Base-by-base conservation (phyloP, 768 basidiomycete genomes). In the Rhodotorula diobovata region DNA sequence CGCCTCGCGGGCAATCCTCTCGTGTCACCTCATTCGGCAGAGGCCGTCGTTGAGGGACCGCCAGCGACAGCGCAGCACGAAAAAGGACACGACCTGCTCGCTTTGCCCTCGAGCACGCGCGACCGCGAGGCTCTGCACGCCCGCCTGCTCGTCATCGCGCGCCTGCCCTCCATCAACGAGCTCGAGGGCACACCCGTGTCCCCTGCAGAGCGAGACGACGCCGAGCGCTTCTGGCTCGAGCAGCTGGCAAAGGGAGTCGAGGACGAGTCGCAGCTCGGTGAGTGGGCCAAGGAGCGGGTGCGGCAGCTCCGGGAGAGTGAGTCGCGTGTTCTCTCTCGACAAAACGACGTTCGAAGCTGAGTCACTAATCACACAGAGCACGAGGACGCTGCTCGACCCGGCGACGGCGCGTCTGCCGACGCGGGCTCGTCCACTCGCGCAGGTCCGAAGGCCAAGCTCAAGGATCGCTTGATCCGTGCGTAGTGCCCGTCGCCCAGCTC, bases 151-250 rank as follows among this genome's bases (percentile, higher is more conserved):
- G 80, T 85, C 50, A 84, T 91, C 75, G 88, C 90, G 57, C 85
- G 84, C 78, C 82, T 91, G 25, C 85, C 88, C n/a, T 83, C 84
- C 43, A 83, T 93, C 62, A 73, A 78, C 39, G 78, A 77, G 46
- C 84, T 93, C 48, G 89, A 93, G 79, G 88, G 87, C 55, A 84
- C 87, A 71, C 73, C 93, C 90, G 85, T 93, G 56, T 85, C 88
- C 16, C 73, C 79, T 16, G 86, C 84, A 73, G 90, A 93, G 79
- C 84, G 92, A 51, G 82, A 81, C n/a, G 92, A 94, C 76, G 86
- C 87, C 60, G 92, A 95, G 80, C 78, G 91, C 35, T 90, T 90
- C 78, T 95, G 93, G 80, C 83, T 93, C 60, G 88, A 89, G 20
- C 82, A 84, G 71, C 81, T 91, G 71, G 81, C 84, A 30, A 84